phyloP scores from a whole-genome alignment of 805 yeast genomes.

The Wickerhamomyces mucosus region DNA sequence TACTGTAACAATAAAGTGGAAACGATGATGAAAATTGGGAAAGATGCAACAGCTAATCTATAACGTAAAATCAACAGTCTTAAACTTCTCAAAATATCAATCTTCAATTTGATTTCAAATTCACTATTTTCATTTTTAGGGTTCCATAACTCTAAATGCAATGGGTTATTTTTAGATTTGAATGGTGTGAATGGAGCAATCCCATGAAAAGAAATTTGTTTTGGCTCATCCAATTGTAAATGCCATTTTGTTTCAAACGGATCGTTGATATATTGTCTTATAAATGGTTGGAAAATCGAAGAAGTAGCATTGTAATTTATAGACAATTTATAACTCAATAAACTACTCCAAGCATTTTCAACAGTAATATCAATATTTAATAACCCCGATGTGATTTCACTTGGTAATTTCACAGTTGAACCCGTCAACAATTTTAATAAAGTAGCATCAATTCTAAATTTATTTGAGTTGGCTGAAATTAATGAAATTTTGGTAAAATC shows the following conservation, averaged over 20 bases:
- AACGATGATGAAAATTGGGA: slow-evolving; percentile 54
- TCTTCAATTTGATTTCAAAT: slow-evolving; percentile 18
- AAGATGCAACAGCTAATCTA: slow-evolving; percentile 62
- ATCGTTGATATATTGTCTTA: slow-evolving; percentile 56
- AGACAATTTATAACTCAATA: slow-evolving; percentile 40
- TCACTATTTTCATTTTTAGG: slow-evolving; percentile 12
- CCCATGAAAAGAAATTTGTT: slow-evolving; percentile 43
- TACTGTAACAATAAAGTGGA: slow-evolving; percentile 49
- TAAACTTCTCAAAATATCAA: slow-evolving; percentile 53
- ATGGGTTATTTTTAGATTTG: slow-evolving; percentile 10
- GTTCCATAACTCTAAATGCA: slow-evolving; percentile 41
- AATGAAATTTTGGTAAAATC: slow-evolving; percentile 6
- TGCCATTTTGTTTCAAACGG: slow-evolving; percentile 80
- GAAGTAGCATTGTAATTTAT: slow-evolving; percentile 3
- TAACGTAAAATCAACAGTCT: slow-evolving; percentile 66
- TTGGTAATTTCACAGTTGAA: slow-evolving; percentile 1
- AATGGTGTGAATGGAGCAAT: slow-evolving; percentile 65
- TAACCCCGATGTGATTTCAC: slow-evolving; percentile 25
- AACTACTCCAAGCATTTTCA: slow-evolving; percentile 51
- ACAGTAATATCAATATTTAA: slow-evolving; percentile 38
- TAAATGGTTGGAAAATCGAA: slow-evolving; percentile 43
- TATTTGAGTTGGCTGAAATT: not conserved
- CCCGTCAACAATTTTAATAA: slow-evolving; percentile 14
- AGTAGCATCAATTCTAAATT: slow-evolving; percentile 1
- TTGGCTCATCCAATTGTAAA: slow-evolving; percentile 34